Base-by-base conservation (phyloP, 495 filamentous ascomycete genomes). In the Lasiosphaeria hispida region DNA sequence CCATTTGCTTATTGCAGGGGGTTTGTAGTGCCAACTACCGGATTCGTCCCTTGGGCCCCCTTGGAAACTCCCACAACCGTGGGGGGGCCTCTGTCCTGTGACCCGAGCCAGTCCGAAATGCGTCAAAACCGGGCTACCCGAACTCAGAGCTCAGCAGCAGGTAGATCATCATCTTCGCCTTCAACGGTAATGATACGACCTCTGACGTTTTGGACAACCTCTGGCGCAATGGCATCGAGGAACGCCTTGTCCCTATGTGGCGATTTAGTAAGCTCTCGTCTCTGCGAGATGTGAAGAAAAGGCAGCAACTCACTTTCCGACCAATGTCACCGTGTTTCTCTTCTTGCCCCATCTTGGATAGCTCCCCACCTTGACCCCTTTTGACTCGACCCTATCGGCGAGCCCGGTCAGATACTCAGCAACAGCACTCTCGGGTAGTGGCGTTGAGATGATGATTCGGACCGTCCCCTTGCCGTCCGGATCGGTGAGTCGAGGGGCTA, bases 301-400 rank as follows among this genome's bases (percentile, higher is more conserved):
- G 39, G 43, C 19, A 33, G 13, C 8, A 51, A 59, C 69, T 47
- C 60, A 79, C 75, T 69, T 80, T 10, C 94, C 94, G 14, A 96
- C 92, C 23, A 98, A 75, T 19, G 94, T 97, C 33, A 98, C 89
- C 0, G 91, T 92, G 68, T 98, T 98, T 30, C 81, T 79, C 64
- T 84, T 84, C 78, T 88, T 93, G 0, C 87, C 90, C 94, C 92
- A 96, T 47, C 90, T 77, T 18, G 94, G 94, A 74, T 98, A 98
- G 67, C 90, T 95, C 7, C 94, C 94, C n/a, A 98, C 90, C 75
- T 97, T 97, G 52, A 98, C 80, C 0, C 90, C 90, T 60, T 80
- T 81, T 0, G 81, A 72, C 68, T 84, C 83, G 7, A 89, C 89
- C 69, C 80, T 83, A 11, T 69, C 79, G 10, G 92, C 89, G 55